A percentile compares a stretch with the other conserved stretches of the same genome.
Conservation (phyloP, 140 eudicot species). For the Senecio squalidus region DNA sequence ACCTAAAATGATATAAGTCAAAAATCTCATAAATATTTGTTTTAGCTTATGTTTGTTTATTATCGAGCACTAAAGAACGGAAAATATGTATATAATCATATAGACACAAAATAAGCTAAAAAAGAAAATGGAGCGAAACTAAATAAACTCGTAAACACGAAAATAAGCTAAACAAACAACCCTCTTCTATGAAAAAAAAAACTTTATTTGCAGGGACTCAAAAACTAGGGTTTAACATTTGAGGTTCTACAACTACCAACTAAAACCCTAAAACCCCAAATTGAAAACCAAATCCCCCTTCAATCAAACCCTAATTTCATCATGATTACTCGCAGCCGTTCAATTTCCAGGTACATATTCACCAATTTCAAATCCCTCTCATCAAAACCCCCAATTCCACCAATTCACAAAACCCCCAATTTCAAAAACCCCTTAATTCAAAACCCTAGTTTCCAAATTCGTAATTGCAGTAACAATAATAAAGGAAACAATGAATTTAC, state of each 20-base stretch:
- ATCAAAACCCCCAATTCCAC: neutral
- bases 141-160: no score
- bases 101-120: no score
- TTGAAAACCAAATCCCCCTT: neutral
- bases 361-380: slow-evolving; percentile 15
- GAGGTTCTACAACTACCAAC: neutral
- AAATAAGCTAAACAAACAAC: no score
- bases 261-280: slow-evolving; percentile 9
- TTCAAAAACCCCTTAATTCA: neutral
- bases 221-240: slow-evolving; percentile 11
- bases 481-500: slow-evolving; percentile 50
- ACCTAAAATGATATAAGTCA: no score
- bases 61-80: no score
- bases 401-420: neutral
- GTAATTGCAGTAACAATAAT: slow-evolving; percentile 46
- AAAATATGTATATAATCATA: no score
- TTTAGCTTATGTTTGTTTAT: no score
- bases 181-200: neutral
- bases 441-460: slow-evolving; percentile 18
- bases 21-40: no score
- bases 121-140: no score
- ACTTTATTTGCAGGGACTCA: no score
- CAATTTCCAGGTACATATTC: slow-evolving; percentile 25
- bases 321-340: slow-evolving; percentile 35
- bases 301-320: neutral